Conservation (phyloP, 441 rosid species). For the Jatropha podagrica region DNA sequence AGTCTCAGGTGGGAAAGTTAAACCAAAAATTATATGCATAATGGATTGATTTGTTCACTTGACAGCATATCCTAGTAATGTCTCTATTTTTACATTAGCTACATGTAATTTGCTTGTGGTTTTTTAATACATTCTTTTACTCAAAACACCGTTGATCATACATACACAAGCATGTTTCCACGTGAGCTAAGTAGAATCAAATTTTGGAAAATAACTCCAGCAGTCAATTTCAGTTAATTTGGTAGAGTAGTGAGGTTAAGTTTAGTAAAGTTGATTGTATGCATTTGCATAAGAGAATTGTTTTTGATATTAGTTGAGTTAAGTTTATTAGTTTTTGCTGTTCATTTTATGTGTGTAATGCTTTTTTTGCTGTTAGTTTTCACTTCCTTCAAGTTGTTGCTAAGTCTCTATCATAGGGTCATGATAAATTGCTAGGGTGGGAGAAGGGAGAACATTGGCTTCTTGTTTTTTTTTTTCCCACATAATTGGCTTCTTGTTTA, state of each 20-base stretch:
- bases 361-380: not conserved
- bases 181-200: not conserved
- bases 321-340: too few species aligned
- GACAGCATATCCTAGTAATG: not conserved
- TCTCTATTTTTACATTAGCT: not conserved
- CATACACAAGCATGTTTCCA: too few species aligned
- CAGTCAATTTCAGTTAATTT: not conserved
- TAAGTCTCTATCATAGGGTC: not conserved
- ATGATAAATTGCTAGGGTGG: too few species aligned
- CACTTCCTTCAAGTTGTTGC: not conserved
- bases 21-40: too few species aligned
- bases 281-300: not conserved
- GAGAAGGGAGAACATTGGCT: too few species aligned
- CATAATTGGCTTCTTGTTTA: not conserved
- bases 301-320: too few species aligned
- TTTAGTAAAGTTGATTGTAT: not conserved
- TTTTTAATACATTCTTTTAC: too few species aligned
- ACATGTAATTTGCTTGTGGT: not conserved
- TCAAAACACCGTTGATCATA: too few species aligned
- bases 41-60: not conserved
- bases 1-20: conserved; percentile 83
- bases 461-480: not conserved
- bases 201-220: not conserved
- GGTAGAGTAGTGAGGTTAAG: not conserved
- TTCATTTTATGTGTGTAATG: not conserved